Conservation (phyloP, 805 yeast genomes). For the Hanseniaspora thailandica region DNA sequence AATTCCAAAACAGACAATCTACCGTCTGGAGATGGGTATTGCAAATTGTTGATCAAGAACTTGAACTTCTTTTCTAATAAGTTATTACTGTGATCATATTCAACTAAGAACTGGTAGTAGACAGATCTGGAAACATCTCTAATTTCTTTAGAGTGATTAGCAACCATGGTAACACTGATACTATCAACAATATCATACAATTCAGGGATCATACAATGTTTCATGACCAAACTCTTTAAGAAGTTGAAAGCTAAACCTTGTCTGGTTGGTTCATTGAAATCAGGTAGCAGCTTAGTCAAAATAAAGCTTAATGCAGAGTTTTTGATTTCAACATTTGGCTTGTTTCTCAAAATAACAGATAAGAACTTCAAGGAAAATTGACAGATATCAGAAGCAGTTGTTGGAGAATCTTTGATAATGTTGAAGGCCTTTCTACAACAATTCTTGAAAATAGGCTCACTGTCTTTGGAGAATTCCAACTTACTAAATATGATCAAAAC, state of each 20-base stretch:
- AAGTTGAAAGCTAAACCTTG: constrained; percentile 84
- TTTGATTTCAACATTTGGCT: constrained; percentile 48
- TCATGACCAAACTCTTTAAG: constrained; percentile 61
- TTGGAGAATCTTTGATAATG: constrained; percentile 62
- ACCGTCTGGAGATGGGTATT: constrained; percentile 77
- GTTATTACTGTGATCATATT: constrained; percentile 85
- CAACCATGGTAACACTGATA: constrained; percentile 74
- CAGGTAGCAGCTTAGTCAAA: constrained; percentile 64
- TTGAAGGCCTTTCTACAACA: constrained; percentile 51
- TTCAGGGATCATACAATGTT: constrained; percentile 70
- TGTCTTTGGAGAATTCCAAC: constrained; percentile 46
- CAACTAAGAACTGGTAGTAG: constrained; percentile 77
- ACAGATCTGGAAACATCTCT: constrained; percentile 75
- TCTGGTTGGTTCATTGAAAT: constrained; percentile 75
- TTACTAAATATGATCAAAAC: constrained; percentile 49
- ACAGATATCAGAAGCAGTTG: constrained; percentile 65
- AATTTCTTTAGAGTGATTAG: constrained; percentile 71
- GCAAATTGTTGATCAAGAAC: constrained; percentile 64
- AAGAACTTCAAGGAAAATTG: constrained; percentile 69
- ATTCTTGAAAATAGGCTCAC: constrained; percentile 38
- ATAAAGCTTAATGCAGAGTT: constrained; percentile 64
- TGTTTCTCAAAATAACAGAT: constrained; percentile 59
- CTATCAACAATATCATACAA: constrained; percentile 78
- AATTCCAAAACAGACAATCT: constrained; percentile 85
- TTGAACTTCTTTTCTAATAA: constrained; percentile 72